A percentile compares a stretch with the other conserved stretches of the same genome.
Conservation (phyloP, 768 basidiomycete species). For the Boletus sp. region DNA sequence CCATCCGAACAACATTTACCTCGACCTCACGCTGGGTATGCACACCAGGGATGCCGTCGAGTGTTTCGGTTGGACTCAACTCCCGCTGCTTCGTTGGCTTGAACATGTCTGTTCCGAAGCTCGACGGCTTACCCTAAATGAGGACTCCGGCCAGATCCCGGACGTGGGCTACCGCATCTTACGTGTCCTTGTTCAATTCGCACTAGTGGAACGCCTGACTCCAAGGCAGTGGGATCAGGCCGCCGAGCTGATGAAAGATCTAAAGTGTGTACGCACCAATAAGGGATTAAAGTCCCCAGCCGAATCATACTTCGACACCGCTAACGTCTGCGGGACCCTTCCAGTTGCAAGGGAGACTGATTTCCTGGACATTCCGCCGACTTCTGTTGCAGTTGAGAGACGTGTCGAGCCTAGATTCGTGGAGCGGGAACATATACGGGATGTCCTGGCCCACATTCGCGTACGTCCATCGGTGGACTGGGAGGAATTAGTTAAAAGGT, state of each 20-base stretch:
- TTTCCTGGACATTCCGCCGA: conserved; percentile 1
- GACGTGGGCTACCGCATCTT: conserved; percentile 56
- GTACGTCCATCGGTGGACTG: conserved; percentile 37
- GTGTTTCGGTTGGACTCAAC: conserved; percentile 75
- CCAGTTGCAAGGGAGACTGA: conserved; percentile 1
- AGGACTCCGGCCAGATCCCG: conserved; percentile 15
- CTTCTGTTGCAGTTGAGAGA: neutral
- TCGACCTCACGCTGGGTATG: conserved; percentile 56
- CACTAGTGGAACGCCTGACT: conserved; percentile 60
- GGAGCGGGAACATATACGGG: neutral
- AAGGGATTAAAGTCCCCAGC: conserved; percentile 64
- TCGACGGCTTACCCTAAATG: neutral
- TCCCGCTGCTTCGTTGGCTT: conserved; percentile 72
- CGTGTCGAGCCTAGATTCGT: neutral
- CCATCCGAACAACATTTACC: conserved; percentile 68
- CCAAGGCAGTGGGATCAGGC: conserved; percentile 51
- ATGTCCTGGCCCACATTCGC: neutral
- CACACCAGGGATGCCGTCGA: conserved; percentile 33
- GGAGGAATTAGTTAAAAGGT: conserved; percentile 8
- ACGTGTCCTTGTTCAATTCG: conserved; percentile 64
- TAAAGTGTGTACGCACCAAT: conserved; percentile 70
- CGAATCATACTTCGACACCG: conserved; percentile 79
- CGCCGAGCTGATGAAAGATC: conserved; percentile 42
- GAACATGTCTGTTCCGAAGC: conserved; percentile 49
- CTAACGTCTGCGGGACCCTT: conserved; percentile 60